Conservation (phyloP, 1,284 basidiomycete species). For the Fomes fomentarius region DNA sequence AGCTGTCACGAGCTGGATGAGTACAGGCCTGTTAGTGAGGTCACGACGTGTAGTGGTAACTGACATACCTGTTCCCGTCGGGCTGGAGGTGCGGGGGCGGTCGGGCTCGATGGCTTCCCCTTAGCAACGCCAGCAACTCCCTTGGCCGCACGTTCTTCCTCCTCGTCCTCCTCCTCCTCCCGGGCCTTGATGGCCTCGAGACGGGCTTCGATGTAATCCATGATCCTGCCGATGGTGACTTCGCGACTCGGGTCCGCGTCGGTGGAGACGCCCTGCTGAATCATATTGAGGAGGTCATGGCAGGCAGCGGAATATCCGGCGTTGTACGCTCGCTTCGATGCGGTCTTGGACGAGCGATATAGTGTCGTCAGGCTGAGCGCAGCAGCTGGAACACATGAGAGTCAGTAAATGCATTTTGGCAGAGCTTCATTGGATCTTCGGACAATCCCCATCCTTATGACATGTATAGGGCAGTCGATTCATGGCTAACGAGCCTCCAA, state of each 20-base stretch:
- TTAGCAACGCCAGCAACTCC: constrained; percentile 21
- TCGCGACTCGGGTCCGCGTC: constrained; percentile 37
- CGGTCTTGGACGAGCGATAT: constrained; percentile 73
- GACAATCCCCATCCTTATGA: too few relatives aligned
- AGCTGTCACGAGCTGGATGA: constrained; percentile 10
- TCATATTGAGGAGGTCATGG: constrained; percentile 75
- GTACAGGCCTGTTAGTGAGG: constrained; percentile 12
- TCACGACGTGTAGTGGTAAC: background rate
- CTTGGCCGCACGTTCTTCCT: constrained; percentile 50
- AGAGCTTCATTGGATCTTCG: too few relatives aligned
- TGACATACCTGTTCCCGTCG: constrained; percentile 14
- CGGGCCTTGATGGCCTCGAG: constrained; percentile 69
- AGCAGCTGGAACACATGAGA: constrained; percentile 51
- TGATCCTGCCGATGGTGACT: constrained; percentile 73
- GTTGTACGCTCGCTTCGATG: constrained; percentile 77
- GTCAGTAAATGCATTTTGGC: background rate
- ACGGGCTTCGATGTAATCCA: constrained; percentile 71
- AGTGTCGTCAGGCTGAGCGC: constrained; percentile 82
- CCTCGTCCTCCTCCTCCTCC: constrained; percentile 80
- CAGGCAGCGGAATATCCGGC: constrained; percentile 77
- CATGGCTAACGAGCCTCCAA: too few relatives aligned
- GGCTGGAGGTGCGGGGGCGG: constrained; percentile 4
- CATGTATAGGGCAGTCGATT: too few relatives aligned
- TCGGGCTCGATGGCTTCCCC: constrained; percentile 17
- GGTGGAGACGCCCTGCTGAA: constrained; percentile 71